Conservation (phyloP, 192 early-diverging fungal genomes). For the Kickxella alabastrina region DNA sequence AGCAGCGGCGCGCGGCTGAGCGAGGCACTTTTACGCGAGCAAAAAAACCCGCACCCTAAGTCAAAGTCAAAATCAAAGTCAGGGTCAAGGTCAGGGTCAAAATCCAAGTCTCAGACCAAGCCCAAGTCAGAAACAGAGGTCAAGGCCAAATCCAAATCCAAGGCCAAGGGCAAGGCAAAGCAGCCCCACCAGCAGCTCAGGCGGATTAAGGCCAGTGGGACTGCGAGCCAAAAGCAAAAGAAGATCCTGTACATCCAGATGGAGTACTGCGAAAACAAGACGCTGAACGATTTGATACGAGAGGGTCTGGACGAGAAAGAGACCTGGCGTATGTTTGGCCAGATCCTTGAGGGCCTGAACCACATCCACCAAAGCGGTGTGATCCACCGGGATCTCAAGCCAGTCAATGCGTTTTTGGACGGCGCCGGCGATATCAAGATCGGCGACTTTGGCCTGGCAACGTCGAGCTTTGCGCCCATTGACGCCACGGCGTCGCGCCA, state of each 20-base stretch:
- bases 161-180: neutral
- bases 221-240: conserved; percentile 1
- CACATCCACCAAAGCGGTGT: conserved; percentile 87
- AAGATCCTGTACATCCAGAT: conserved; percentile 91
- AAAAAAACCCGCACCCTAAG: no score
- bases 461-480: conserved; percentile 49
- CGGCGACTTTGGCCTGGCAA: conserved; percentile 94
- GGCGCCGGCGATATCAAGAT: conserved; percentile 62
- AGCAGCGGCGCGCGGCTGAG: neutral
- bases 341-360: conserved; percentile 85
- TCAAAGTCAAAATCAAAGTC: no score
- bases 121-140: no score
- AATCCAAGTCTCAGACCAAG: neutral
- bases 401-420: conserved; percentile 66
- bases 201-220: no score
- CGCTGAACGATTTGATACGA: conserved; percentile 78
- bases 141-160: no score
- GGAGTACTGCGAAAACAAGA: conserved; percentile 97
- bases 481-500: conserved; percentile 19
- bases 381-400: conserved; percentile 72
- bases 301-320: conserved; percentile 74
- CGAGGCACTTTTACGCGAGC: no score
- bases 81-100: neutral
- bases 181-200: no score
- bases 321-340: conserved; percentile 80